phyloP scores from a whole-genome alignment of 176 grass and related monocot species.

The Triticum monococcum region DNA sequence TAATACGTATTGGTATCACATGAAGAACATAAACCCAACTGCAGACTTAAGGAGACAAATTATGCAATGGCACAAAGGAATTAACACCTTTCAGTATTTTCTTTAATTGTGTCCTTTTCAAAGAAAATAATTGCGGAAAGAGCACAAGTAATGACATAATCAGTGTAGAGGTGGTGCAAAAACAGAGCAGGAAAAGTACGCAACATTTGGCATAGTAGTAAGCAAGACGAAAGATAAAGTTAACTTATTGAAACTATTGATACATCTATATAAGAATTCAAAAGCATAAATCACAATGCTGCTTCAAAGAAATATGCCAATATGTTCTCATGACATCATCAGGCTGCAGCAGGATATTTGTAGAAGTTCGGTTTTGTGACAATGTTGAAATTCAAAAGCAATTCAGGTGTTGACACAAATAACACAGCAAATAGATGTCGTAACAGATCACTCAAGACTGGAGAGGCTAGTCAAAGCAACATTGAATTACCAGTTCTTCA shows the following conservation, averaged over 20 bases:
- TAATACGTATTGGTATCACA: not conserved
- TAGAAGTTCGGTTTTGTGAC: not conserved
- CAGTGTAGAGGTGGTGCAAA: not conserved
- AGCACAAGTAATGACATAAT: not conserved
- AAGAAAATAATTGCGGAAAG: not conserved
- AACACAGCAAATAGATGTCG: conserved; percentile 8
- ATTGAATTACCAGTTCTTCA: conserved; percentile 78
- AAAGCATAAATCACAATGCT: not conserved
- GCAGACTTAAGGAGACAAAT: not conserved
- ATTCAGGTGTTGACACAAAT: conserved; percentile 21
- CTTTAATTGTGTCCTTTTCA: not conserved
- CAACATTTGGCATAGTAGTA: not conserved
- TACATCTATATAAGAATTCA: not conserved
- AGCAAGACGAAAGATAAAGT: not conserved
- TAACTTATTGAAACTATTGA: not conserved
- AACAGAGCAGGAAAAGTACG: not conserved
- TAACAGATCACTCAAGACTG: conserved; percentile 18
- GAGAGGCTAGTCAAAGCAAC: not conserved
- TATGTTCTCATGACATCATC: conserved; percentile 2
- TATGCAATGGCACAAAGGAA: not conserved
- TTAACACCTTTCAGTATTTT: not conserved
- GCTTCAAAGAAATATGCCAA: not conserved
- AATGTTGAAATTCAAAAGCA: not conserved
- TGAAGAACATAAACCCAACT: not conserved
- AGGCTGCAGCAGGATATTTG: not conserved